Evolutionary conservation across 2,329 filamentous ascomycete species (phyloP), one percentile per base, ranked within the genome.

Genomic region (Teratosphaeria gauchensis): DNA sequence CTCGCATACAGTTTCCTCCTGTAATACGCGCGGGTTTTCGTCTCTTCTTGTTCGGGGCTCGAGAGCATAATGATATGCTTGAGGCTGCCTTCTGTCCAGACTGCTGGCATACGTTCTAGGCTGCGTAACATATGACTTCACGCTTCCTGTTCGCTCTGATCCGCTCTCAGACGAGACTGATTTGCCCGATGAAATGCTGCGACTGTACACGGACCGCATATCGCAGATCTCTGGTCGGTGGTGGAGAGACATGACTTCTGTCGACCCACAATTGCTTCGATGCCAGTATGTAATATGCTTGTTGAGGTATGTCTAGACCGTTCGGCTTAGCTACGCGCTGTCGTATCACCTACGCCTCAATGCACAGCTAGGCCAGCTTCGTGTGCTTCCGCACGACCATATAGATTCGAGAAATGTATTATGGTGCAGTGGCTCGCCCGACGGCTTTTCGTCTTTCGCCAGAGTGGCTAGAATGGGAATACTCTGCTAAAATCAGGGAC

Each of bases 131-230:
- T 68, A 68, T n/a, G 69, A 71, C 30, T 53, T 61, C 11, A 63
- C 61, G 56, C 63, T 66, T 57, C 61, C 57, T 21, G 61, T 62
- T 38, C 53, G 46, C n/a, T 61, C 55, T 4, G 64, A 64, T 46
- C 56, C 61, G 51, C 63, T 66, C 52, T 55, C 57, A 31, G 62
- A 62, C n/a, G 42, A 48, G 11, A 65, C 63, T 35, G 64, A 66
- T 54, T 70, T 64, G 14, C 62, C 56, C 12, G 65, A 63, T 35
- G 59, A 59, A 19, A 61, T 63, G 58, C 54, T 56, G 54, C 56
- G 63, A 57, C 65, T 64, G 57, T 68, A 71, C 24, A 67, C 68
- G 53, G 58, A 62, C 48, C 68, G 64, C 56, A 71, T 69, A 62
- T 71, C 60, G 38, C 64, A 61, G 54, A 68, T 54, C 55, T 69